Conservation (phyloP, 306 rosid genomes). For the Fragaria ananassa region DNA sequence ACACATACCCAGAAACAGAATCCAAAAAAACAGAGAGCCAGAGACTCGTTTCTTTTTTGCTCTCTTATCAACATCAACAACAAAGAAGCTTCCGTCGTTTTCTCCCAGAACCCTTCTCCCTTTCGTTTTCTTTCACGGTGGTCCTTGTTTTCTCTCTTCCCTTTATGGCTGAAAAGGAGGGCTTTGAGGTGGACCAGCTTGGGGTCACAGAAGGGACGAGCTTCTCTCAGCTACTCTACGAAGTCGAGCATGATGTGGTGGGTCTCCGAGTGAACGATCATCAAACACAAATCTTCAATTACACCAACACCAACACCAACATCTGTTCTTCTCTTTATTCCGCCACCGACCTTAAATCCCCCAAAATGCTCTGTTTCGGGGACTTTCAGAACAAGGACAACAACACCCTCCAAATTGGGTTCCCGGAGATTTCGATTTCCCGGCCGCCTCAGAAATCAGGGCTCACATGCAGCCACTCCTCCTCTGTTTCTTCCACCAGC, state of each 20-base stretch:
- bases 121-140: neutral
- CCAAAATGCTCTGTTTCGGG: constrained; percentile 71
- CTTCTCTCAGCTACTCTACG: constrained; percentile 74
- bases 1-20: neutral
- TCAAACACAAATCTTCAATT: constrained; percentile 27
- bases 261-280: constrained; percentile 32
- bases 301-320: constrained; percentile 2
- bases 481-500: constrained; percentile 52
- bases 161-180: constrained; percentile 49
- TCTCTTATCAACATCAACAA: constrained; percentile 15
- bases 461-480: constrained; percentile 58
- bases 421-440: constrained; percentile 21
- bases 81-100: constrained; percentile 32
- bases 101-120: constrained; percentile 17
- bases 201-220: constrained; percentile 35
- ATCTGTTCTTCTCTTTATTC: constrained; percentile 35
- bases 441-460: constrained; percentile 49
- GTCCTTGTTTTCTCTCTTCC: neutral
- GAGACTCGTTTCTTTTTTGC: constrained; percentile 30
- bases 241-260: constrained; percentile 34
- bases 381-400: constrained; percentile 17
- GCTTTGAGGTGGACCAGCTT: constrained; percentile 46
- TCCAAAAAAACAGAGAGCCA: neutral
- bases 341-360: constrained; percentile 35
- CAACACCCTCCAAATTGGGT: neutral